These are phyloP conservation scores for Candida andamanensis DNA, from an alignment of 805 yeast genomes.

Conservation along the genomic window DNA sequence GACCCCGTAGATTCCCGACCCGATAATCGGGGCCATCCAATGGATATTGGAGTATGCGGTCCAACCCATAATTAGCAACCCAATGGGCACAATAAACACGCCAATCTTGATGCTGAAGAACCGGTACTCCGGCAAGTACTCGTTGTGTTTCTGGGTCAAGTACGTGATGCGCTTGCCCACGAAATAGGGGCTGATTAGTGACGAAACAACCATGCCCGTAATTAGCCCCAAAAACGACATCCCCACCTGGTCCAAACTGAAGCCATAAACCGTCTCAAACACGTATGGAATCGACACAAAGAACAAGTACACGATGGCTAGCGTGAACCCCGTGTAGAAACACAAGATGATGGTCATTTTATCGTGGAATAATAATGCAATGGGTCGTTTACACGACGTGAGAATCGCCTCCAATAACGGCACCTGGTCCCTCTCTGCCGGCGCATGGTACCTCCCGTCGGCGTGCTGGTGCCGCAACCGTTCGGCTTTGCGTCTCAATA, in stretches of 20 bases:
- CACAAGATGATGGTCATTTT: constrained; percentile 33
- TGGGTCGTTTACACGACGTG: constrained; percentile 18
- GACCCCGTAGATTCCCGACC: constrained; percentile 33
- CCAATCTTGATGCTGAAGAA: constrained; percentile 20
- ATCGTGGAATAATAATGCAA: constrained; percentile 21
- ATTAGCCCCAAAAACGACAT: constrained; percentile 39
- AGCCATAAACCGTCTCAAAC: constrained; percentile 39
- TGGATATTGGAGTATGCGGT: constrained; percentile 34
- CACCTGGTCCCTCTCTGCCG: constrained; percentile 25
- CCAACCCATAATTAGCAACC: constrained; percentile 49
- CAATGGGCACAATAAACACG: constrained; percentile 36
- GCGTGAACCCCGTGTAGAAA: constrained; percentile 47
- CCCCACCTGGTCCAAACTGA: constrained; percentile 45
- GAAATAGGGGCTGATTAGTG: too few species aligned
- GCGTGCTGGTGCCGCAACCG: constrained; percentile 30
- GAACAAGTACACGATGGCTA: constrained; percentile 51
- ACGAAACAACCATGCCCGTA: constrained; percentile 44
- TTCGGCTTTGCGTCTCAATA: constrained; percentile 19
- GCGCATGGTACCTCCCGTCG: constrained; percentile 34
- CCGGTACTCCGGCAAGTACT: constrained; percentile 44
- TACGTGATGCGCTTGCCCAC: too few species aligned
- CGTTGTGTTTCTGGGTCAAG: too few species aligned
- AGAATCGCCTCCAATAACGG: constrained; percentile 16
- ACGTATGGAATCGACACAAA: constrained; percentile 52
- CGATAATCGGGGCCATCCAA: constrained; percentile 48